Evolutionary conservation across 495 filamentous ascomycete species (phyloP).

Genomic region (Podospora anserina): DNA sequence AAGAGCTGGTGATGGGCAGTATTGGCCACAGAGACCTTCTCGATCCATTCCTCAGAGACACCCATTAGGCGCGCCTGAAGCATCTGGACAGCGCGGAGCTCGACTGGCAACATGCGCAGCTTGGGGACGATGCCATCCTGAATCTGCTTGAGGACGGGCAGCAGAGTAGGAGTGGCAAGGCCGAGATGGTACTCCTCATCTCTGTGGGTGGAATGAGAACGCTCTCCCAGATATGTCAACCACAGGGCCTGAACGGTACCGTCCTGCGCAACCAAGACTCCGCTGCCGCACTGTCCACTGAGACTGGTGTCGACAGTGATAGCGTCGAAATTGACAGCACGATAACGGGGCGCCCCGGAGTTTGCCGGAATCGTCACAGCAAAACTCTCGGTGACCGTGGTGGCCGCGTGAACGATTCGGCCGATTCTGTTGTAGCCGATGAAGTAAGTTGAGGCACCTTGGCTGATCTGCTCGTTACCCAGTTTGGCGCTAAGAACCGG

Average conservation of each 20-base stretch:
- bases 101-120: conserved; percentile 85
- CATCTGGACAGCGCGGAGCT: conserved; percentile 95
- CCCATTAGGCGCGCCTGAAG: conserved; percentile 98
- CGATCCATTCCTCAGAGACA: conserved; percentile 91
- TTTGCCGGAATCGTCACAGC: conserved; percentile 96
- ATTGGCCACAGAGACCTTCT: conserved; percentile 79
- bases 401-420: conserved; percentile 88
- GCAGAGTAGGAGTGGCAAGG: conserved; percentile 78
- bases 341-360: conserved; percentile 83
- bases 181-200: conserved; percentile 98
- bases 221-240: conserved; percentile 94
- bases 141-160: conserved; percentile 81
- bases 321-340: conserved; percentile 94
- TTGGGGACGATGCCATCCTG: conserved; percentile 73
- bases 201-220: conserved; percentile 69
- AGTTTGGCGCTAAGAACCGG: conserved; percentile 87
- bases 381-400: conserved; percentile 93
- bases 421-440: conserved; percentile 96
- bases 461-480: conserved; percentile 76
- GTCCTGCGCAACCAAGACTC: conserved; percentile 84
- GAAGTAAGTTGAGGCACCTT: conserved; percentile 86
- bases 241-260: conserved; percentile 92
- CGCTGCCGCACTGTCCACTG: conserved; percentile 88
- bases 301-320: conserved; percentile 94
- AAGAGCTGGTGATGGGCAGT: conserved; percentile 92